Evolutionary conservation across 305 asterid genomes (phyloP), one percentile per base, ranked within the genome.

Genomic region (Coffea humblotiana): DNA sequence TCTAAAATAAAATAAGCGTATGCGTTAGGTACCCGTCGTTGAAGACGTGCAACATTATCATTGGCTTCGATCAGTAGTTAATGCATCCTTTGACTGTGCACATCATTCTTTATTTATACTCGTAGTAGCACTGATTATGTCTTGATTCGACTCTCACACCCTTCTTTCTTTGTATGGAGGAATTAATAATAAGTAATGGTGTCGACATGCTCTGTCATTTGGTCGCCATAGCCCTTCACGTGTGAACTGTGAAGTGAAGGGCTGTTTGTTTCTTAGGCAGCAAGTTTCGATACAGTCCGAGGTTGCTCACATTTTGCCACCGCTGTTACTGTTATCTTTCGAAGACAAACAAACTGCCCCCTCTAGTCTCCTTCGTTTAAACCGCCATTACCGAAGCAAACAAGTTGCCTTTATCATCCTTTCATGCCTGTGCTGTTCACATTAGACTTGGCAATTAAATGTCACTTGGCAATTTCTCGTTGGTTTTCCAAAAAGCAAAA

Each of bases 241-340:
- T 77, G 80, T 35, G 40, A 45, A 19, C 32, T 2, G 32, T 32
- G 32, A 32, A 32, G 32, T 32, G 32, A 32, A 32, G 32, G 43
- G 35, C 35, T 60, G 56, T 43, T 75, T 14, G 64, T 77, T 35
- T 67, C 80, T 67, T 77, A 35, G 35, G 65, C 48, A 18, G 23
- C 75, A 77, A 77, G 80, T 51, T 76, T 77, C 67, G 32, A 49
- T 77, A 45, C 80, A 66, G 49, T 77, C 51, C 80, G 75, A 67
- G 80, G 80, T 52, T 67, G 47, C 27, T 68, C 65, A 66, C 74
- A 51, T 75, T 32, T 32, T 2, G 0, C 29, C 71, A 60, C 37
- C 71, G 15, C 37, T 64, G 16, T 64, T 29, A 27, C 12, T 16
- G 12, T 29, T 76, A 18, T 63, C 4, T 40, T 77, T 19, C 49